Evolutionary conservation across 2,329 filamentous ascomycete genomes (phyloP), one percentile per base, ranked within the genome.

Genomic region (Knoxdaviesia capensis): DNA sequence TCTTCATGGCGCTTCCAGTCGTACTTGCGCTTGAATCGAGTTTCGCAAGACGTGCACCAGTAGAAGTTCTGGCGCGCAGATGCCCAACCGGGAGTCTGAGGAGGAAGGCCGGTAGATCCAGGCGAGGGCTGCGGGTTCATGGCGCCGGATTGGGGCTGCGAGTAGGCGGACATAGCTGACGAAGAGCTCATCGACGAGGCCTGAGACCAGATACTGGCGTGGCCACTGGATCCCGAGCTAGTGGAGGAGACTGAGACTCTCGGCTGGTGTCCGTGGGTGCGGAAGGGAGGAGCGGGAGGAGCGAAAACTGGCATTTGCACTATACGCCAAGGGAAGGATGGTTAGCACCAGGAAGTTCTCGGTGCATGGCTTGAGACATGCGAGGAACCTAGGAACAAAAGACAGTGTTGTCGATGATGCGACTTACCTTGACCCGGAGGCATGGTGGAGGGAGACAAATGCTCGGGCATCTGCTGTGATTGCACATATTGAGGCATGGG

Each of bases 1-100:
- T 78, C 74, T 53, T 80, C 74, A 55, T 80, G 76, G 32, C 72
- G 67, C 55, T 77, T 77, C 76, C 71, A 80, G 54, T 79, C 74
- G 47, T 76, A 75, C 53, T 78, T 78, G 48, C 73, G 67, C 59
- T 75, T 74, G 52, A 79, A 75, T 38, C 71, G 74, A 40, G 75
- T 76, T 53, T 78, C 73, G 55, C 65, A 71, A 11, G 65, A 68
- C 5, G 67, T 71, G 51, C 67, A 71, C 66, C 66, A 71, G 54
- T 70, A 71, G 31, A 68, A 64, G 47, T 69, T 67, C 39, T 59
- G 59, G 50, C 46, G 39, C 31, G 36, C 44, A 35, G 45, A 45
- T n/a, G 46, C 41, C 46, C 46, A 46, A 20, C 20, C 20, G 20
- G 20, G 20, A 20, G 20, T 20, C 20, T 20, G 20, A 20, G 20